Conservation (phyloP, 768 basidiomycete genomes). For the Heimioporus sp. region DNA sequence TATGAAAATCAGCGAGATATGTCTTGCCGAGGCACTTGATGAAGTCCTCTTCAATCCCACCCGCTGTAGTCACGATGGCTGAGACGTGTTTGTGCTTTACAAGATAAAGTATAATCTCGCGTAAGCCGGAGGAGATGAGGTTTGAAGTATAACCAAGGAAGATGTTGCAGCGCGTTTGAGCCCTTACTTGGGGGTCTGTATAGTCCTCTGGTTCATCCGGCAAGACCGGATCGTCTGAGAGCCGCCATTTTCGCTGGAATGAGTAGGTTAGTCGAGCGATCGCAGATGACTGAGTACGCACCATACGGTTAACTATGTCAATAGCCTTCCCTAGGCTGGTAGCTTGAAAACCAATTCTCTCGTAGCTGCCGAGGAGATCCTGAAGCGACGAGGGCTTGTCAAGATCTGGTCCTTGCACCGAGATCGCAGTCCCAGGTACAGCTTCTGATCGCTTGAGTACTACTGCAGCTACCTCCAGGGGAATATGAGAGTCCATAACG, state of each 20-base stretch:
- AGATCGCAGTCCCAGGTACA: constrained; percentile 57
- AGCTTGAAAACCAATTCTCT: constrained; percentile 97
- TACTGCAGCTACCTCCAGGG: constrained; percentile 65
- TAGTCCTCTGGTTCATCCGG: constrained; percentile 72
- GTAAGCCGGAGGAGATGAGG: constrained; percentile 94
- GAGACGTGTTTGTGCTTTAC: constrained; percentile 91
- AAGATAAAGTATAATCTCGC: constrained; percentile 88
- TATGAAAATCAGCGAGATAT: constrained; percentile 89
- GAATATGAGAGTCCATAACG: constrained; percentile 34
- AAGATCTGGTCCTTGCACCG: constrained; percentile 88
- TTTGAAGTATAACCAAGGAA: constrained; percentile 99
- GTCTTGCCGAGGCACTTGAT: constrained; percentile 99
- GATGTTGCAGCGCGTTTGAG: constrained; percentile 75
- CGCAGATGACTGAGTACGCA: constrained; percentile 27
- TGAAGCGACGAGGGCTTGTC: constrained; percentile 64
- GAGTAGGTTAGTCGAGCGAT: background rate
- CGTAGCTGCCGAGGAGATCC: constrained; percentile 73
- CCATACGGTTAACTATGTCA: constrained; percentile 92
- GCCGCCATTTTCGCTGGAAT: constrained; percentile 77
- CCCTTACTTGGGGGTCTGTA: constrained; percentile 55
- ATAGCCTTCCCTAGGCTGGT: constrained; percentile 87
- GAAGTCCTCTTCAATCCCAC: constrained; percentile 98
- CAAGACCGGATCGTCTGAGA: constrained; percentile 77
- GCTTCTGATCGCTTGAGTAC: constrained; percentile 76
- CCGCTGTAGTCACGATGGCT: constrained; percentile 93